Evolutionary conservation across 441 rosid species (phyloP), one percentile per base, ranked within the genome.

Genomic region (Gossypium schwendimanii): DNA sequence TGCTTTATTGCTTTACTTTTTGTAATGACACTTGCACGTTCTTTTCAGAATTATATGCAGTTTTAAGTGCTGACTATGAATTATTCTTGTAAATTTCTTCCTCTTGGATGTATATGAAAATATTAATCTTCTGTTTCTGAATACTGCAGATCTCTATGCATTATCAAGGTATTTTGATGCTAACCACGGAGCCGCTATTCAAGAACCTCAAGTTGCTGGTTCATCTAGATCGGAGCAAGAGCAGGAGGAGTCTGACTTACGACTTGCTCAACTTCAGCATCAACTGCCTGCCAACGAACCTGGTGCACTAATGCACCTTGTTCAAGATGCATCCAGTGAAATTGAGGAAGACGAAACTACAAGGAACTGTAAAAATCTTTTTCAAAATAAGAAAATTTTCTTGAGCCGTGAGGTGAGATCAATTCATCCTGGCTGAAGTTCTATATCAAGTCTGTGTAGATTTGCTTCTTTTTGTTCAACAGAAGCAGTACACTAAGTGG

Each of bases 211-310:
- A 70, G 84, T 69, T 72, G 82, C 81, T 54, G 65, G 75, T 70
- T 80, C 89, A 33, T 81, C 87, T 69, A 70, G 55, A 53, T 70
- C 84, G 66, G 85, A 82, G 73, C 84, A 77, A 74, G 79, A 71
- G 31, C 63, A 70, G 41, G 85, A 81, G 52, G 95, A 92, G 78
- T 90, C 98, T 72, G 92, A 90, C 58, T 79, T 94, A 55, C 87
- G 95, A 76, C 97, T 94, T 70, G 90, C 98, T 31, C 97, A 94
- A 81, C 89, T 94, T 77, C 98, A 92, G 76, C 92, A 84, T 80
- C 98, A 92, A 80, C 94, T 94, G 68, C 91, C 97, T 71, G 78
- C 91, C 31, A 90, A 89, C 79, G 97, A 92, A 83, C 91, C 95
- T 75, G 94, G 97, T 73, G 95, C 95, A 33, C 59, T 94, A 78